Percentiles rank a stretch among this genome's conserved stretches.
Evolutionary conservation across 305 asterid genomes (phyloP).

Genomic region (Plantago coronopus): DNA sequence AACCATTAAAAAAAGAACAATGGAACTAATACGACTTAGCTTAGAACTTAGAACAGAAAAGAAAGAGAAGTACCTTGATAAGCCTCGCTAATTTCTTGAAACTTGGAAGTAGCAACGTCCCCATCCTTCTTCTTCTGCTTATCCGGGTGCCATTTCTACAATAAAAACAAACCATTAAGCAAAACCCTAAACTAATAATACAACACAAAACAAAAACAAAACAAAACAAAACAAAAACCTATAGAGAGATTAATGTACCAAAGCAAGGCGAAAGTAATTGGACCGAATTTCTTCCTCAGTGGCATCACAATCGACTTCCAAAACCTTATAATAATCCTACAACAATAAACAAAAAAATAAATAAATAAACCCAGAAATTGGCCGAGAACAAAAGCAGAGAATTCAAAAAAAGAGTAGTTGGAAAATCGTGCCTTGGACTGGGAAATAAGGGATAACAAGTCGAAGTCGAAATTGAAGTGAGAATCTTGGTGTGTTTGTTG

Average conservation of each 20-base stretch:
- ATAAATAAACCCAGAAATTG: not conserved
- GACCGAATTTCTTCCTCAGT: slow-evolving; percentile 81
- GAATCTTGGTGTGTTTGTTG: slow-evolving; percentile 32
- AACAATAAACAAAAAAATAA: not conserved
- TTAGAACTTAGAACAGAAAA: not conserved
- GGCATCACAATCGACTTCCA: slow-evolving; percentile 87
- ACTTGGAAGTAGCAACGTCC: slow-evolving; percentile 58
- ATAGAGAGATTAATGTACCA: slow-evolving; percentile 40
- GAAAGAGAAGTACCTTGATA: slow-evolving; percentile 52
- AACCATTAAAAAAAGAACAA: too few species aligned
- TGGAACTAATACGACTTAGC: not conserved
- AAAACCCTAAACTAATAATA: not conserved
- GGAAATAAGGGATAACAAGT: slow-evolving; percentile 53
- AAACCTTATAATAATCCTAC: slow-evolving; percentile 75
- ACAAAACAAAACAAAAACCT: not conserved
- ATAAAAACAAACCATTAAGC: not conserved
- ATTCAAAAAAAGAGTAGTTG: not conserved
- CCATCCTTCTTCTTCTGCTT: slow-evolving; percentile 71
- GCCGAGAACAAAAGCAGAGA: not conserved
- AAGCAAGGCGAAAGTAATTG: slow-evolving; percentile 78
- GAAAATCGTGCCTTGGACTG: slow-evolving; percentile 58
- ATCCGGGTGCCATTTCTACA: slow-evolving; percentile 95
- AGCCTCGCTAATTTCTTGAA: slow-evolving; percentile 94
- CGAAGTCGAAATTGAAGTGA: slow-evolving; percentile 62
- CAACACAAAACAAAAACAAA: not conserved